Base-by-base conservation (phyloP, 169 alveolate species). In the Plasmodium vinckei region DNA sequence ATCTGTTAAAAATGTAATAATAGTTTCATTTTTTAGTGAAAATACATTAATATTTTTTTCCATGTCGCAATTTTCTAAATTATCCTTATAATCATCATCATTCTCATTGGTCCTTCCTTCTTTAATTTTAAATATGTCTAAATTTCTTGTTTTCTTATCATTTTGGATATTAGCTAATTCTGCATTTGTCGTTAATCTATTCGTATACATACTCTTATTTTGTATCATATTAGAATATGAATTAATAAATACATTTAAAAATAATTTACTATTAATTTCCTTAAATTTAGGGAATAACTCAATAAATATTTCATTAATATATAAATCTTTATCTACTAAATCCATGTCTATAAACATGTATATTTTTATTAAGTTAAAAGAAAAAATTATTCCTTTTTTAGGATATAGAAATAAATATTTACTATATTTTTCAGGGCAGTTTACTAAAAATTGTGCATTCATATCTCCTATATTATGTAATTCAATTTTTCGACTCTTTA, bases 301-400 rank as follows among this genome's bases (percentile, higher is more conserved):
- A 27, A 79, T 60, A 59, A 4, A 53, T 21, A 67, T 71, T 17
- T 79, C 89, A 25, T 79, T 79, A 44, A 79, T 69, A 61, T 51
- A 79, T 49, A 79, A 9, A 79, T 79, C 89, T 61, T 65, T 79
- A 15, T 19, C 56, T 9, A 61, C 61, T 15, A 51, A 67, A 67
- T 79, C 51, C 2, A 82, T 79, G 65, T 79, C 89, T 60, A 79
- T 42, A 59, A 65, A 79, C 21, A 79, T 65, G 61, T 79, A 79
- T 27, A 79, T 79, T 47, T 23, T 53, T 33, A 47, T 56, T 67
- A 79, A 15, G 61, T 79, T 79, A 27, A 79, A 65, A 25, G 89
- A 79, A 68, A 79, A 79, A 23, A 79, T 79, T 53, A 79, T 79
- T 59, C 89, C 89, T 25, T 79, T 79, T 79, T 79, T 79, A 53